phyloP scores from a whole-genome alignment of 805 yeast species.

The Brettanomyces sp. region DNA sequence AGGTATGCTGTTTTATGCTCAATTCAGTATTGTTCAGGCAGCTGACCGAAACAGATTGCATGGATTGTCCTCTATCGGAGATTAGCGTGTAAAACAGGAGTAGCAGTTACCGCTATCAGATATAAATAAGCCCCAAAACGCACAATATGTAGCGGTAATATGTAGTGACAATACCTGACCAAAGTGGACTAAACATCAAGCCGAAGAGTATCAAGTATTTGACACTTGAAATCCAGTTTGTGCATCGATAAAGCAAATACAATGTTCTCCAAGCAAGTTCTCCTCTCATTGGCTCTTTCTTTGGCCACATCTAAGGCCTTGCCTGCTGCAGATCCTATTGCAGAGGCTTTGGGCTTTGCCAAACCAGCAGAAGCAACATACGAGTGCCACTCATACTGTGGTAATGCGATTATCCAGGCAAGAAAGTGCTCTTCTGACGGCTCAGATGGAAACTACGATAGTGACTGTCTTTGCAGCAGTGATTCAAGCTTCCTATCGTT shows the following conservation, averaged over 20 bases:
- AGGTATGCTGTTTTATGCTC: too few species aligned
- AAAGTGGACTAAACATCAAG: too few species aligned
- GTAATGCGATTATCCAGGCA: constrained; percentile 23
- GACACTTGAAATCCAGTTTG: too few species aligned
- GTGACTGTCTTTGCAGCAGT: constrained; percentile 23
- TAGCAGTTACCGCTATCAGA: too few species aligned
- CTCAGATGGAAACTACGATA: constrained; percentile 23
- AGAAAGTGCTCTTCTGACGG: constrained; percentile 18
- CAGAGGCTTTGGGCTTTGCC: constrained; percentile 21
- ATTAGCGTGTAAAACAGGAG: too few species aligned
- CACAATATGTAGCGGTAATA: too few species aligned
- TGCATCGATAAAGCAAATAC: not conserved
- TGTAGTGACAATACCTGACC: too few species aligned
- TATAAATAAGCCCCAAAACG: too few species aligned
- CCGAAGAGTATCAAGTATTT: too few species aligned
- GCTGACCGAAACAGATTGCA: too few species aligned
- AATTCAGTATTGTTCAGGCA: too few species aligned
- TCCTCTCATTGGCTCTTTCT: not conserved
- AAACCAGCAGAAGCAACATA: constrained; percentile 23
- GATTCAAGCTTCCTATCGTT: constrained; percentile 19
- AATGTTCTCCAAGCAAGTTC: not conserved
- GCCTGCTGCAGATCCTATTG: constrained; percentile 14
- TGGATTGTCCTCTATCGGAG: too few species aligned
- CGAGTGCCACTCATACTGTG: constrained; percentile 27
- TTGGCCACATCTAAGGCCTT: constrained; percentile 11